Evolutionary conservation across 2,329 filamentous ascomycete genomes (phyloP).

Genomic region (Whalleya microplaca): DNA sequence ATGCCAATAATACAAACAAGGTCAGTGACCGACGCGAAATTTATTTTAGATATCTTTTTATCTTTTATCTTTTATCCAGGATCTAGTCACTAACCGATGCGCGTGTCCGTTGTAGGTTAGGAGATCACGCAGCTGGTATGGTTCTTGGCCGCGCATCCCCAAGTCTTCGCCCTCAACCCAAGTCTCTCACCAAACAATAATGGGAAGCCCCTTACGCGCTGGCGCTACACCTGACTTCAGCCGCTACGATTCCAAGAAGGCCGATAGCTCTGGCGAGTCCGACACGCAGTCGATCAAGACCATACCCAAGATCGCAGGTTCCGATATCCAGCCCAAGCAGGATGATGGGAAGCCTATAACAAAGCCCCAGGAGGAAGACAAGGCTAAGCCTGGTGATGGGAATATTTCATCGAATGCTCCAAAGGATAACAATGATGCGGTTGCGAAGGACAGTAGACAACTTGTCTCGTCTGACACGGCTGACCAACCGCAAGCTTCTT

Average conservation of each 20-base stretch:
- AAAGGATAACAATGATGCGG: constrained; percentile 7
- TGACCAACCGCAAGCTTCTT: constrained; percentile 39
- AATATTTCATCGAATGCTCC: constrained; percentile 8
- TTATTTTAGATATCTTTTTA: no score
- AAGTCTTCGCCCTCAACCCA: constrained; percentile 64
- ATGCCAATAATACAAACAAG: constrained; percentile 21
- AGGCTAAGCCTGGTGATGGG: constrained; percentile 3
- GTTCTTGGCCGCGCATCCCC: constrained; percentile 59
- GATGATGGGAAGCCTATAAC: constrained; percentile 35
- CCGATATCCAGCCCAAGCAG: constrained; percentile 23
- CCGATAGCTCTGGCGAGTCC: constrained; percentile 38
- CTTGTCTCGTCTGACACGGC: constrained; percentile 20
- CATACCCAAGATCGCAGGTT: constrained; percentile 38
- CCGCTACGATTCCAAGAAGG: constrained; percentile 53
- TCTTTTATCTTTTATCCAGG: neutral
- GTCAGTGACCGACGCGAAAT: constrained; percentile 18
- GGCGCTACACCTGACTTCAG: constrained; percentile 52
- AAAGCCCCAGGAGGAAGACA: constrained; percentile 11
- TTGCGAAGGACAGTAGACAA: constrained; percentile 13
- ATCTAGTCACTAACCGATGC: constrained; percentile 16
- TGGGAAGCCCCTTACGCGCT: constrained; percentile 57
- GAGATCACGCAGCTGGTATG: constrained; percentile 65
- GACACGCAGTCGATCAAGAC: constrained; percentile 36
- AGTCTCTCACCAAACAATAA: constrained; percentile 63
- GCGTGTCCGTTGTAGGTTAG: constrained; percentile 44